A percentile compares a stretch with the other conserved stretches of the same genome.
Conservation (phyloP, 2,329 filamentous ascomycete species). For the Scedosporium aurantiacum region DNA sequence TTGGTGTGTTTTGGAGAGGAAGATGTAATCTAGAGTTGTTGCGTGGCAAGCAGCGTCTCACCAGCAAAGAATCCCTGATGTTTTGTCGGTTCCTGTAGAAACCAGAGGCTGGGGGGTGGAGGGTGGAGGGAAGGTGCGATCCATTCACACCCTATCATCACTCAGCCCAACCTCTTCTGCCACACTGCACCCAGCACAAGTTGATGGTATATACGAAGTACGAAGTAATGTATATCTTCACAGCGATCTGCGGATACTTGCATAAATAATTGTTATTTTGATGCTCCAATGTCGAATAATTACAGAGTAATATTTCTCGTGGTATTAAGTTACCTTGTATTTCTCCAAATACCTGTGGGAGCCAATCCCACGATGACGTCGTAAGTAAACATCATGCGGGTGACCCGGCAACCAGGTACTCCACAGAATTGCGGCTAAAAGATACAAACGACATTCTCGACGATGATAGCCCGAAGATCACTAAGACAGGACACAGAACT, state of each 20-base stretch:
- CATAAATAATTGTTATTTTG: not conserved
- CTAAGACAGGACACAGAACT: no score
- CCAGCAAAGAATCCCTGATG: not conserved
- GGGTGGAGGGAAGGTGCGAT: slow-evolving; percentile 10
- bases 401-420: slow-evolving; percentile 16
- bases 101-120: slow-evolving; percentile 17
- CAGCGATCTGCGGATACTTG: not conserved
- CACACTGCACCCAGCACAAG: not conserved
- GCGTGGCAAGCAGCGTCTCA: slow-evolving; percentile 6
- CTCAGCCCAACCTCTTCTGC: not conserved
- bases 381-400: slow-evolving; percentile 18
- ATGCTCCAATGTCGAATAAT: no score
- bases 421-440: not conserved
- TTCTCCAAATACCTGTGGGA: not conserved
- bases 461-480: no score
- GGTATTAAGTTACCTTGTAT: not conserved
- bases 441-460: not conserved
- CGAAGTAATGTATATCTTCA: not conserved
- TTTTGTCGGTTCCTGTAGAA: slow-evolving; percentile 16
- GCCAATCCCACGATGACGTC: slow-evolving; percentile 15
- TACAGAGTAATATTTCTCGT: not conserved
- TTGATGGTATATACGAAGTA: not conserved
- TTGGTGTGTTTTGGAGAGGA: not conserved
- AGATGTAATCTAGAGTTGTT: not conserved
- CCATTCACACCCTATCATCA: not conserved